Evolutionary conservation across 768 basidiomycete species (phyloP), one percentile per base, ranked within the genome.

Genomic region (Hygrophorus russula): DNA sequence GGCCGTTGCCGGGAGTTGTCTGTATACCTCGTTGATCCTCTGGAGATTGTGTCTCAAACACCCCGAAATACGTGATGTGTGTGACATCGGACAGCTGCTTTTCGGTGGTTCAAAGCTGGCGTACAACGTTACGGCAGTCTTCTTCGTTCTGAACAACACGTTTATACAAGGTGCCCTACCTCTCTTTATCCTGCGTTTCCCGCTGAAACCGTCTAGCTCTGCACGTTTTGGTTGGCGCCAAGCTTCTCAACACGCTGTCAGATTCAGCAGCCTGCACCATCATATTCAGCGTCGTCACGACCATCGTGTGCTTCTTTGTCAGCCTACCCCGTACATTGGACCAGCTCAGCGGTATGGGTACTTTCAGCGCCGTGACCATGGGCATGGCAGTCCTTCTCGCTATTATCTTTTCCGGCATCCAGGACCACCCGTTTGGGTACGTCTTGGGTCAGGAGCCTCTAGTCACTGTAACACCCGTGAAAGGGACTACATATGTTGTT

Each of bases 61-160:
- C 46, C 72, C 72, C 0, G 68, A 73, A 48, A 56, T 69, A 10
- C 63, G 63, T 10, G 70, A 74, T 42, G 67, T 73, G 13, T 73
- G 71, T 53, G 71, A 75, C 50, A 71, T 75, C 35, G 71, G 70
- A 1, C 60, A 58, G 33, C 57, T 63, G 37, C 63, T 75, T 27
- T 74, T 71, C 41, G 65, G 68, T 9, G 66, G 71, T 28, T 70
- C 71, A 0, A 48, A 67, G 33, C 45, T 64, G 36, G 73, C 70
- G 2, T 74, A 72, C 55, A 70, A 74, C 40, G 48, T 66, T 27
- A 74, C 73, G 1, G 68, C 66, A 2, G 56, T 72, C 24, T 70
- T 77, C 59, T 69, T 77, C 53, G 56, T 75, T 37, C 54, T 72
- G 35, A 77, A 77, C 57, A 76, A 74, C 53, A 70, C 69, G 13